Evolutionary conservation across 352 stramenopile genomes (phyloP), one percentile per base, ranked within the genome.

Genomic region (Globisporangium heterothallicum): DNA sequence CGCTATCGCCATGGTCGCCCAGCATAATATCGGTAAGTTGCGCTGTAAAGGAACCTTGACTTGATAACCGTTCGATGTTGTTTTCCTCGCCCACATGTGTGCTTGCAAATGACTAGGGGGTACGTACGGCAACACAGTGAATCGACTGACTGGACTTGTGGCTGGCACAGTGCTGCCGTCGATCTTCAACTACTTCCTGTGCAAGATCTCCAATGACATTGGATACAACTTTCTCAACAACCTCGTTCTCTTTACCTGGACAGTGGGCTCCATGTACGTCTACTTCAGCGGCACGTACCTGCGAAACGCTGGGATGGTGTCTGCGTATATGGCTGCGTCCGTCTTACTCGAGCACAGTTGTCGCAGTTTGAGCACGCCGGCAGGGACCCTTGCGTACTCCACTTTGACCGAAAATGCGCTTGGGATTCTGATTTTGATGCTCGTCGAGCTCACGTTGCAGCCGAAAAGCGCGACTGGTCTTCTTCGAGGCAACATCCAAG

Each of bases 151-250:
- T 14, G 79, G 79, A 3, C 64, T 91, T 7, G 69, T 91, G 10
- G 79, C 79, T 24, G 79, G 79, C 26, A 86, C 66, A 2, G 78
- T 91, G 0, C 61, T 91, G 42, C 80, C 80, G 12, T 88, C 77
- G 7, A 75, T 88, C 30, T 63, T 86, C 52, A 71, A 75, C 56
- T 87, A 84, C 52, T 91, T 88, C 56, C 64, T 87, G 24, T 86
- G 72, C 61, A 86, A 81, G 26, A 57, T 65, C 25, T 60, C 56
- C 2, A 68, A 55, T 45, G 56, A 61, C n/a, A 34, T 59, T 16
- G 40, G 77, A 26, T 78, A 85, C 61, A 85, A 82, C 49, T 38
- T 66, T 4, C 41, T 81, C 44, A 90, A 79, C 54, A 83, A 90
- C 53, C n/a, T 65, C 6, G 63, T 78, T 32, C 65, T 90, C 16